Evolutionary conservation across 2,329 filamentous ascomycete genomes (phyloP).

Genomic region (Dissoconium aciculare): DNA sequence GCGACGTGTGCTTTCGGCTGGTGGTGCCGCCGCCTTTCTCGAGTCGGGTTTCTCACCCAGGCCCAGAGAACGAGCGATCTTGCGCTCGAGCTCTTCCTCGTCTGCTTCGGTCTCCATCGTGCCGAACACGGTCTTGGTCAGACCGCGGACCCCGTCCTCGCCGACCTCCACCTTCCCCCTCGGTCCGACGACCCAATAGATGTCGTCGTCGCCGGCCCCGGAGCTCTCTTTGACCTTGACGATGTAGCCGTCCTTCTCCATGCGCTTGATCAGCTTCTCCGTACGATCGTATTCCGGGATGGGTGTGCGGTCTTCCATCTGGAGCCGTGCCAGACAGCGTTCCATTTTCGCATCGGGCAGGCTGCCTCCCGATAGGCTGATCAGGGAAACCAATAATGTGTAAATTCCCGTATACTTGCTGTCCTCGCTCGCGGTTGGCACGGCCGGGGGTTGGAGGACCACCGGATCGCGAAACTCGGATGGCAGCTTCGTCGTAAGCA

Average conservation of each 20-base stretch:
- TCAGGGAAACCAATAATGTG: conserved; percentile 62
- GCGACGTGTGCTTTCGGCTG: background rate
- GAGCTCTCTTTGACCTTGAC: conserved; percentile 53
- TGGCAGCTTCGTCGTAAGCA: conserved; percentile 61
- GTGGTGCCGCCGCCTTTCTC: background rate
- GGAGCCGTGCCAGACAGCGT: conserved; percentile 58
- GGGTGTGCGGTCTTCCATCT: conserved; percentile 60
- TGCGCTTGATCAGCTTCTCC: conserved; percentile 55
- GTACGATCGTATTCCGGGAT: conserved; percentile 44
- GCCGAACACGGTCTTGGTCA: conserved; percentile 47
- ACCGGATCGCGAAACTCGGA: conserved; percentile 45
- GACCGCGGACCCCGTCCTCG: conserved; percentile 53
- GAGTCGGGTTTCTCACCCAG: conserved; percentile 9
- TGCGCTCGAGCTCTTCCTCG: conserved; percentile 22
- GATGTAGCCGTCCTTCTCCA: conserved; percentile 74
- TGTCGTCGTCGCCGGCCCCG: conserved; percentile 53
- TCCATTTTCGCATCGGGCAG: conserved; percentile 66
- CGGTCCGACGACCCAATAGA: conserved; percentile 74
- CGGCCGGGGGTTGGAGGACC: conserved; percentile 54
- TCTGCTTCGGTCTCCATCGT: conserved; percentile 16
- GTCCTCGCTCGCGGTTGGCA: conserved; percentile 52
- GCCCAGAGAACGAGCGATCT: conserved; percentile 22
- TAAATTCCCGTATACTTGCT: conserved; percentile 71
- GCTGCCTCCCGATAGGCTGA: conserved; percentile 54
- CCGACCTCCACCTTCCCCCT: conserved; percentile 76